Evolutionary conservation across 2,329 filamentous ascomycete species (phyloP).

Genomic region (Cytospora chrysosperma): DNA sequence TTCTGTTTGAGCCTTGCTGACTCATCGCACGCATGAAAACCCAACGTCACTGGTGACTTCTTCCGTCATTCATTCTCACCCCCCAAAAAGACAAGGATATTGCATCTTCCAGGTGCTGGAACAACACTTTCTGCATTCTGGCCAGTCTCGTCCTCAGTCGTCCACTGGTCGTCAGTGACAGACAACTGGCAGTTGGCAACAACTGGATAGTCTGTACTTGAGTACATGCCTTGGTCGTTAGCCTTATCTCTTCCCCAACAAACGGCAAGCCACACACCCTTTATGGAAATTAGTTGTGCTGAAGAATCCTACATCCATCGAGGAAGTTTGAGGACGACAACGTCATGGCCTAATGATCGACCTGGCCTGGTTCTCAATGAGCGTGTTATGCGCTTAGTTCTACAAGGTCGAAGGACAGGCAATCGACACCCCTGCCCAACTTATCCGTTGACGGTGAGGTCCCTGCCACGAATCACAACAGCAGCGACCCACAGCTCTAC

Average conservation of each 20-base stretch:
- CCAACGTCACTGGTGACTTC: background rate
- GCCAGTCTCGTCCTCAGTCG: too few relatives aligned
- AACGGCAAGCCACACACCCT: background rate
- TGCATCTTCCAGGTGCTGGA: too few relatives aligned
- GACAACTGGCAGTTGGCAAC: background rate
- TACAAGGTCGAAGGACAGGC: background rate
- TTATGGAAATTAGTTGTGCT: too few relatives aligned
- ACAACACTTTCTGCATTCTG: background rate
- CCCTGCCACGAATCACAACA: background rate
- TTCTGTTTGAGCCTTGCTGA: background rate
- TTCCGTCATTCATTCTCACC: background rate
- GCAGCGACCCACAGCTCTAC: background rate
- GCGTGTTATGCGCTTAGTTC: background rate
- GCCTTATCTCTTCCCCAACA: background rate
- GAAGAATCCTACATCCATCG: too few relatives aligned
- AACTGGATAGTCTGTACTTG: background rate
- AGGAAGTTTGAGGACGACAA: background rate
- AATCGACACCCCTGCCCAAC: background rate
- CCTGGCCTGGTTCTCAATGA: too few relatives aligned
- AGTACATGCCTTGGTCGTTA: background rate
- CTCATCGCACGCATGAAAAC: background rate
- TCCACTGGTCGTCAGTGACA: too few relatives aligned
- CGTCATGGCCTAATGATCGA: background rate
- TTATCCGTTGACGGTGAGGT: background rate
- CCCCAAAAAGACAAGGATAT: too few relatives aligned